Base-by-base conservation (phyloP, 2,329 filamentous ascomycete species). In the Westerdykella aurantiaca region DNA sequence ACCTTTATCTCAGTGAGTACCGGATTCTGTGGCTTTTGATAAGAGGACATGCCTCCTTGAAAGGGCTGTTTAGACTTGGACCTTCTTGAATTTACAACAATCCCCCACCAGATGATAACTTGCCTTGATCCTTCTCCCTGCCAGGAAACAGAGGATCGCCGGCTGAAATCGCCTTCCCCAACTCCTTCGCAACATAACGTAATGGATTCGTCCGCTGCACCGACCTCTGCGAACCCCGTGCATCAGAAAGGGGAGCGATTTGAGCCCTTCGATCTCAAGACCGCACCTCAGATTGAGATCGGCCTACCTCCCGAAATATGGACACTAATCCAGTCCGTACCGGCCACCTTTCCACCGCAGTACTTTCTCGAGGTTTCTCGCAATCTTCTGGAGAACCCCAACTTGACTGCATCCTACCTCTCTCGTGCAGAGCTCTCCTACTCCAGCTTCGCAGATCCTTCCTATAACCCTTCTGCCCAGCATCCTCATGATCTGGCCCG, bases 361-460 rank as follows among this genome's bases (percentile, higher is more conserved):
- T 71, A 80, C 43, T 91, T 89, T 61, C 68, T 74, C 46, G 66
- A 75, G 34, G 82, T 86, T 39, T 86, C 88, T 80, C 69, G 81
- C 54, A 88, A 90, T 57, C 72, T 90, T 44, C 78, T 91, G 51
- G 78, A 77, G 53, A 90, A 91, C 56, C 87, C 87, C 0, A 91
- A 93, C 52, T 74, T 88, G 66, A 88, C 88, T 51, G 86, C 85
- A 0, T 81, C 77, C 13, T 86, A 85, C 76, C 73, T 93, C 1
- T 87, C 89, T 57, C 80, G 87, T 23, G 87, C 86, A 38, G 86
- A 93, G 57, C 81, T 91, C 21, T 73, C 86, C 21, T 76, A 79
- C 45, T 77, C 83, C 51, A 70, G 67, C 47, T 63, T 70, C 44
- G 60, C 60, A 11, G 67, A 65, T 51, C 58, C 60, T 9, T 57